Evolutionary conservation across 192 early-diverging fungal genomes (phyloP), one percentile per base, ranked within the genome.

Genomic region (Gryganskiella cystojenkinii): DNA sequence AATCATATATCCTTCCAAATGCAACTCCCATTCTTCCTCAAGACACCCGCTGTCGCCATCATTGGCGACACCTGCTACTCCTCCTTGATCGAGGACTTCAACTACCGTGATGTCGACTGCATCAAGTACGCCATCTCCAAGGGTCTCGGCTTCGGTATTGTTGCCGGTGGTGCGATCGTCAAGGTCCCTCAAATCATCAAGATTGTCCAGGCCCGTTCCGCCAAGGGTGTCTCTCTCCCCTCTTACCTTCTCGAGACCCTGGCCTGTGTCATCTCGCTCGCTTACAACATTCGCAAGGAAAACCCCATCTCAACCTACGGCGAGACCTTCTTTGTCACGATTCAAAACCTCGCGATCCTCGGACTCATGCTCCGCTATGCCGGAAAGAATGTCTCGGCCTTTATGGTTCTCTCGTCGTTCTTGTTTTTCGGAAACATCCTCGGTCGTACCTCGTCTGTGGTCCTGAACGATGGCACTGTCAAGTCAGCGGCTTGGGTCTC

Each of bases 101-200:
- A 96, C 82, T 63, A 87, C 40, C 60, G 47, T 3, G 88, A 95
- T 66, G 72, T 88, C 1, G 80, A 50, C 4, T 99, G 98, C 82
- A 70, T 95, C 61, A 93, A 93, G 70, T 90, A 92, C 54, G 79
- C 90, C 25, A 69, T 98, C 56, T 95, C 94, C 28, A 98, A 98
- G 74, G 94, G 90, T 0, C 91, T 99, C 15, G 94, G 96, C 0
- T 61, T 99, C 24, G 95, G 95, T n/a, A 96, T 99, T 57, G 94
- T 98, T n/a, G 66, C 91, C 6, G 95, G 93, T 44, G 93, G 95
- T n/a, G 90, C 93, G 35, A 89, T 98, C 40, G 89, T 98, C 60
- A 99, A 99, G 81, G 80, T 99, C 30, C 98, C 98, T 9, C 97
- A 99, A 83, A 96, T 99, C 34, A 73, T 95, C 74, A 99, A 97